Base-by-base conservation (phyloP, 805 yeast species). In the Starmerella gropengiesseri region DNA sequence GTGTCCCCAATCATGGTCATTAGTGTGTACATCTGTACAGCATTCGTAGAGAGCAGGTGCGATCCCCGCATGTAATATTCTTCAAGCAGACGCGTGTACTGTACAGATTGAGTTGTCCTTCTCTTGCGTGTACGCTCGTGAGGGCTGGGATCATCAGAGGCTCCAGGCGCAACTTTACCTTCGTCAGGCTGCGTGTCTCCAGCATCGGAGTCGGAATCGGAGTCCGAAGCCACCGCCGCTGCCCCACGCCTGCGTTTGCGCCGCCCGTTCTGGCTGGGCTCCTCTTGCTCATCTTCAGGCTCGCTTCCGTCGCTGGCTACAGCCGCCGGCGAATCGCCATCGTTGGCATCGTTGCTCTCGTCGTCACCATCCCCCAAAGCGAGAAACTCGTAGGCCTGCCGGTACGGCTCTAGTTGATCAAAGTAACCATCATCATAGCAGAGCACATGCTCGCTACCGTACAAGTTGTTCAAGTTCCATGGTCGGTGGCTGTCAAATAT, bases 401-500 rank as follows among this genome's bases (percentile, higher is more conserved):
- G 71, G 55, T 81, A 86, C 5, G 64, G 60, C 12, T 47, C 48
- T 40, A 87, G 59, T 39, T 73, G 76, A 25, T 78, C 82, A 2
- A 81, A 69, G 36, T 67, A 66, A 0, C 95, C 95, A 58, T 89
- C 97, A 56, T 87, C 97, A 47, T 87, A 73, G 60, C 97, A 87
- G 5, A 58, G 44, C 5, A 91, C 74, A 49, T 75, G 69, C 8
- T 75, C 75, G 6, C 89, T 78, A 1, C 94, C 95, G 67, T 82
- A 87, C 36, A 91, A 56, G 57, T 91, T 91, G 59, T 87, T 95
- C 50, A 91, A 65, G 61, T 87, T 87, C 97, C 98, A 91, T 4
- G 98, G 99, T 50, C 97, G 67, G 51, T 82, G 91, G 3, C 94
- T 86, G 61, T 91, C 99, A 43, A 91, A 69, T 9, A 93, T 73